These are phyloP conservation scores for Mortierella alpina DNA, from an alignment of 192 early-diverging fungal species.

Conservation along the genomic window DNA sequence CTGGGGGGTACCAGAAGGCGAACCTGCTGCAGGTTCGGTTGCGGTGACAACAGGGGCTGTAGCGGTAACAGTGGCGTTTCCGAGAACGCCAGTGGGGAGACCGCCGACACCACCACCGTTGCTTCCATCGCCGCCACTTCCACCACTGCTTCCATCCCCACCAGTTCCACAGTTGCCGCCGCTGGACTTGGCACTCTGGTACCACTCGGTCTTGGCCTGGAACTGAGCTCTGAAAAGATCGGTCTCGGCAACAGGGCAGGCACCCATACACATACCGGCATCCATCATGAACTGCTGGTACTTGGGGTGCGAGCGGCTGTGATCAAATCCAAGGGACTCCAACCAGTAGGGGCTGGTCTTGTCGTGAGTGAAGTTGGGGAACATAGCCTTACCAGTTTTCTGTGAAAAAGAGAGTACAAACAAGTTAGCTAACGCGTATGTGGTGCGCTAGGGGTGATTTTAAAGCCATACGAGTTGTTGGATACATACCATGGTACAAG, in stretches of 20 bases:
- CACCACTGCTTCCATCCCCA: background rate
- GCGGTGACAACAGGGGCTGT: background rate
- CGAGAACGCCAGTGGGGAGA: no score
- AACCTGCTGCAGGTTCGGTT: background rate
- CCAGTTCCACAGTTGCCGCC: background rate
- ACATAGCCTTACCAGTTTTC: slow-evolving; percentile 20
- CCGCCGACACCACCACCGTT: background rate
- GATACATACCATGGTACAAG: no score
- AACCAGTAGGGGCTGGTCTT: slow-evolving; percentile 22
- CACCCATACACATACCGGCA: slow-evolving; percentile 13
- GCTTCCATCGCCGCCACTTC: no score
- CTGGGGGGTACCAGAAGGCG: background rate
- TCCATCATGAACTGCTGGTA: slow-evolving; percentile 26
- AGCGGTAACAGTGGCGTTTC: no score
- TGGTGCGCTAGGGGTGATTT: no score
- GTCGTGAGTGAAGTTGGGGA: slow-evolving; percentile 26
- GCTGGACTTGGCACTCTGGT: slow-evolving; percentile 6
- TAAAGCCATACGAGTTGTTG: background rate
- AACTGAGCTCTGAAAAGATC: slow-evolving; percentile 21
- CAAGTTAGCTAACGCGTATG: background rate
- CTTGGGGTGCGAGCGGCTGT: slow-evolving; percentile 22
- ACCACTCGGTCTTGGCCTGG: slow-evolving; percentile 14
- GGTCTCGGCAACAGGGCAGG: slow-evolving; percentile 13
- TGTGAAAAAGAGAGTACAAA: slow-evolving; percentile 1
- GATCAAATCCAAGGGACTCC: slow-evolving; percentile 12